Evolutionary conservation across 2,329 filamentous ascomycete genomes (phyloP).

Genomic region (Diaporthe ilicicola): DNA sequence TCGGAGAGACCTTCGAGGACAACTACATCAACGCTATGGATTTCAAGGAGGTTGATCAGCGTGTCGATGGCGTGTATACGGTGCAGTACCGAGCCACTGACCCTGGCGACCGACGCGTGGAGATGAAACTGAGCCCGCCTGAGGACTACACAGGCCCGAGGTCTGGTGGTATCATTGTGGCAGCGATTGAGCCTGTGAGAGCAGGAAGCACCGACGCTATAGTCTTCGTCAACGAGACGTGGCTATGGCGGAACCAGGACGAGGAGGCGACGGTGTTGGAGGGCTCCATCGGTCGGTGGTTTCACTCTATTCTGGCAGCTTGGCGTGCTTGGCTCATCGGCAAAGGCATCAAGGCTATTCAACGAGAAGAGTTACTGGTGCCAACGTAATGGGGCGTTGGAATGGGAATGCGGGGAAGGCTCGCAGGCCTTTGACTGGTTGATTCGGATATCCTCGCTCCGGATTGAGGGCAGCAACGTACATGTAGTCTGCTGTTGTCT

Average conservation of each 20-base stretch:
- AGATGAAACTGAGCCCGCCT: slow-evolving; percentile 21
- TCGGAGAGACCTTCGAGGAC: slow-evolving; percentile 1
- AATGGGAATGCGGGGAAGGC: neutral
- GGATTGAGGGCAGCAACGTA: neutral
- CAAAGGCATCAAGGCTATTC: slow-evolving; percentile 7
- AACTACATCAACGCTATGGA: slow-evolving; percentile 8
- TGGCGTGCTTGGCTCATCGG: slow-evolving; percentile 27
- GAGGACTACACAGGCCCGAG: neutral
- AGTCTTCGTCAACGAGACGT: slow-evolving; percentile 17
- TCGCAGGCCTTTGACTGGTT: neutral
- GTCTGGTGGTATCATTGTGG: slow-evolving; percentile 17
- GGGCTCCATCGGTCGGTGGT: slow-evolving; percentile 12
- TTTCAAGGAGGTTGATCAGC: neutral
- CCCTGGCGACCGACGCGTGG: neutral
- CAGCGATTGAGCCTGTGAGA: slow-evolving; percentile 5
- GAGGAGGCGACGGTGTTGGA: slow-evolving; percentile 22
- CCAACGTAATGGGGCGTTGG: neutral
- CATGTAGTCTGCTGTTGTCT: neutral
- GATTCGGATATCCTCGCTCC: slow-evolving; percentile 9
- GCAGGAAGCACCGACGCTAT: neutral
- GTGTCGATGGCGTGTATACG: slow-evolving; percentile 22
- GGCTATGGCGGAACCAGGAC: slow-evolving; percentile 17
- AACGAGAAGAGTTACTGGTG: neutral
- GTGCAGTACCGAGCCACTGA: slow-evolving; percentile 17
- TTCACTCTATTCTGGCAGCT: slow-evolving; percentile 25